Percentiles rank a stretch among this genome's conserved stretches.
Conservation (phyloP, 2,329 filamentous ascomycete species). For the Fusarium proliferatum region DNA sequence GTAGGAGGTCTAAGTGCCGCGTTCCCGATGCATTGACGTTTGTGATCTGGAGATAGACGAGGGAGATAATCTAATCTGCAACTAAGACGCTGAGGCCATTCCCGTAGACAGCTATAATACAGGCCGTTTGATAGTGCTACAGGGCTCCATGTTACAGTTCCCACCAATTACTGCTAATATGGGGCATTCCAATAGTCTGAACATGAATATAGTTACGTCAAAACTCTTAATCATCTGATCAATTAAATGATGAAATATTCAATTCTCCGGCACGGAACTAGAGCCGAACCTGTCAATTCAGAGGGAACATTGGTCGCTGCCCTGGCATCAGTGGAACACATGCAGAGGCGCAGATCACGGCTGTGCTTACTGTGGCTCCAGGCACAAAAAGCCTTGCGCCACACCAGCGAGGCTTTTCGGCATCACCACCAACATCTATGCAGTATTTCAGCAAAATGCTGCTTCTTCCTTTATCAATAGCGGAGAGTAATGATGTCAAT, state of each 20-base stretch:
- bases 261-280: background rate
- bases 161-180: background rate
- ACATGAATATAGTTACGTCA: background rate
- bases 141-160: background rate
- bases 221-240: background rate
- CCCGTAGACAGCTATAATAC: background rate
- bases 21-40: slow-evolving; percentile 9
- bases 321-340: slow-evolving; percentile 16
- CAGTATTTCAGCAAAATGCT: background rate
- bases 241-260: no score
- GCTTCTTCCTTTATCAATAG: background rate
- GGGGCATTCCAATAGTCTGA: background rate
- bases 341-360: slow-evolving; percentile 29
- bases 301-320: slow-evolving; percentile 1
- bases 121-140: background rate
- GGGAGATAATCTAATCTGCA: background rate
- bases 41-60: background rate
- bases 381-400: slow-evolving; percentile 23
- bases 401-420: slow-evolving; percentile 29
- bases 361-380: slow-evolving; percentile 30
- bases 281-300: background rate
- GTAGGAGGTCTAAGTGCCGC: slow-evolving; percentile 5
- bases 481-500: background rate
- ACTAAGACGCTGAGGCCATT: background rate
- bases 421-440: slow-evolving; percentile 20